phyloP scores from a whole-genome alignment of 805 yeast genomes.

The Sporopachydermia quercuum region DNA sequence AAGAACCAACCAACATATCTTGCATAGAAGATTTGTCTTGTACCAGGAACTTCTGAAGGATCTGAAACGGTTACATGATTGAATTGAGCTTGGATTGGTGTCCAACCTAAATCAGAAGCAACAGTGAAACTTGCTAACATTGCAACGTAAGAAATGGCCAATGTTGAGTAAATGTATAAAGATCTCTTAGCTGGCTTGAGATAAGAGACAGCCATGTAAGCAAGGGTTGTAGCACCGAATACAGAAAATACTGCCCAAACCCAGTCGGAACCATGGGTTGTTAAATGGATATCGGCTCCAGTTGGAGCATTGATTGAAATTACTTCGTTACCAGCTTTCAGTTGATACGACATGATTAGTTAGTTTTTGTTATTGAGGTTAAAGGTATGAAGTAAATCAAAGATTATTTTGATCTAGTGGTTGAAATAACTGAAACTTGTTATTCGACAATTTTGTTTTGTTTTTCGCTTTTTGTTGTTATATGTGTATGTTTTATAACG shows the following conservation, averaged over 20 bases:
- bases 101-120: constrained; percentile 25
- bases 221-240: constrained; percentile 14
- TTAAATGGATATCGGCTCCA: constrained; percentile 18
- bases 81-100: constrained; percentile 19
- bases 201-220: constrained; percentile 2
- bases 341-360: no score
- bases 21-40: constrained; percentile 24
- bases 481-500: no score
- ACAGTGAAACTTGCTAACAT: constrained; percentile 22
- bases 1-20: constrained; percentile 25
- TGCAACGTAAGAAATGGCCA: constrained; percentile 19
- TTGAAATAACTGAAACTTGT: no score
- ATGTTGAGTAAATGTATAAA: constrained; percentile 17
- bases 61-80: constrained; percentile 18
- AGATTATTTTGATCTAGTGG: no score
- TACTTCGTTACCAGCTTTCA: no score
- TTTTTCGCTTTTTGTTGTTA: no score
- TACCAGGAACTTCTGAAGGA: constrained; percentile 8
- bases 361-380: no score
- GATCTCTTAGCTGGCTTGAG: constrained; percentile 16
- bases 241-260: constrained; percentile 26
- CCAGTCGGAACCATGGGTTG: constrained; percentile 27
- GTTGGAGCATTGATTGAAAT: constrained; percentile 17
- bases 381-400: no score
- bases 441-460: no score